Evolutionary conservation across 2,329 filamentous ascomycete species (phyloP).

Genomic region (Phaeosphaeria sp.): DNA sequence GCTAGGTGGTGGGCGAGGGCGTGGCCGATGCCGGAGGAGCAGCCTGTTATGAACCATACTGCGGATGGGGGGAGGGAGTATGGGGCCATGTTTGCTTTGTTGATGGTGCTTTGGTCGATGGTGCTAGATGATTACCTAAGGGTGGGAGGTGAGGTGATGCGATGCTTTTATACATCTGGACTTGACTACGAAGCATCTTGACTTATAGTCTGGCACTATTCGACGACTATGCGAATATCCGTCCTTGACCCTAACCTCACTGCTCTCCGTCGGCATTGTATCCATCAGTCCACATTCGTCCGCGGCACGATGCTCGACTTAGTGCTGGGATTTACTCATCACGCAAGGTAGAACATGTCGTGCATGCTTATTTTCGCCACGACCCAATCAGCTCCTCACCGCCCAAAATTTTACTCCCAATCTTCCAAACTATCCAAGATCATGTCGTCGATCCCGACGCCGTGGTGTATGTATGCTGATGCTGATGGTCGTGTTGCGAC

Average conservation of each 20-base stretch:
- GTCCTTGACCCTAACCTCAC: background rate
- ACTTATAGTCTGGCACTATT: no score
- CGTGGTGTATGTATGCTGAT: background rate
- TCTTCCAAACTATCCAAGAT: no score
- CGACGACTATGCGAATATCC: no score
- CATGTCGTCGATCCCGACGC: no score
- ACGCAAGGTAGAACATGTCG: background rate
- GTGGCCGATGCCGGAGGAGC: constrained; percentile 58
- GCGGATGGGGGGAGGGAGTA: constrained; percentile 17
- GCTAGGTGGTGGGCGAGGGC: constrained; percentile 50
- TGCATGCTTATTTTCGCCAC: background rate
- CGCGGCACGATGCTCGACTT: background rate
- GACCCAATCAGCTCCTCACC: background rate
- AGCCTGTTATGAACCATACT: constrained; percentile 46
- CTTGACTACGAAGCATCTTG: no score
- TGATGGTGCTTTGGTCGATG: background rate
- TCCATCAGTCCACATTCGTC: background rate
- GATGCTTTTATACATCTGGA: no score
- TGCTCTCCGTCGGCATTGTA: background rate
- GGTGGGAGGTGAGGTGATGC: no score
- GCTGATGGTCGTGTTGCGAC: no score
- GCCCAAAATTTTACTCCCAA: no score
- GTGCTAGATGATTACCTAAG: no score
- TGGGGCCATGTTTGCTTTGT: constrained; percentile 13
- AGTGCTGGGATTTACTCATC: background rate